These are phyloP conservation scores for Favolaschia claudopus DNA, from an alignment of 768 basidiomycete genomes.

Conservation along the genomic window DNA sequence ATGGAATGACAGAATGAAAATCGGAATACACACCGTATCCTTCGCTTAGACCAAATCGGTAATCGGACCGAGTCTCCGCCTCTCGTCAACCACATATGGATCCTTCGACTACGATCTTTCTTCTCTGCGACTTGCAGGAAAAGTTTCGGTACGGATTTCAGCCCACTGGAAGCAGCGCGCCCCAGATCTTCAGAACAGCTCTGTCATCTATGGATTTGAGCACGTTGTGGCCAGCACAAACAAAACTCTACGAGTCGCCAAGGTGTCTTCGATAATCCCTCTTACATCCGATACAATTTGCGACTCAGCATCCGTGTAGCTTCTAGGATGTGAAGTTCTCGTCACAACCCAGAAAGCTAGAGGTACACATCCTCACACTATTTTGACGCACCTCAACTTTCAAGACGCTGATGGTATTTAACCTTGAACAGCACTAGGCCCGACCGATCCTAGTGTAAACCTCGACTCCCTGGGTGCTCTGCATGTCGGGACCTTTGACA, in stretches of 20 bases:
- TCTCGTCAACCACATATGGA: constrained; percentile 26
- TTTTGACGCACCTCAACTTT: no score
- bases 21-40: neutral
- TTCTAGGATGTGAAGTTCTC: constrained; percentile 75
- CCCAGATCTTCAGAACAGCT: constrained; percentile 39
- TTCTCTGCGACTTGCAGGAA: constrained; percentile 86
- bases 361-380: no score
- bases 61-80: neutral
- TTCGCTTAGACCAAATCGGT: neutral
- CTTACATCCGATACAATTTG: neutral
- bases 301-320: constrained; percentile 39
- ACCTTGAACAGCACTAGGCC: constrained; percentile 63
- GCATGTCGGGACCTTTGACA: constrained; percentile 70
- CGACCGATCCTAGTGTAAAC: constrained; percentile 69
- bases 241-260: constrained; percentile 81
- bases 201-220: constrained; percentile 74
- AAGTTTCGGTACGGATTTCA: constrained; percentile 56
- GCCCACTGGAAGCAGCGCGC: neutral
- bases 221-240: constrained; percentile 71
- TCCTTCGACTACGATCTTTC: constrained; percentile 61
- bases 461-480: constrained; percentile 60
- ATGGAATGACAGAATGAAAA: neutral
- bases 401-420: neutral
- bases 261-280: constrained; percentile 46
- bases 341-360: constrained; percentile 85